These are phyloP conservation scores for Dothidotthia symphoricarpi DNA, from an alignment of 2,329 filamentous ascomycete species.

Conservation along the genomic window DNA sequence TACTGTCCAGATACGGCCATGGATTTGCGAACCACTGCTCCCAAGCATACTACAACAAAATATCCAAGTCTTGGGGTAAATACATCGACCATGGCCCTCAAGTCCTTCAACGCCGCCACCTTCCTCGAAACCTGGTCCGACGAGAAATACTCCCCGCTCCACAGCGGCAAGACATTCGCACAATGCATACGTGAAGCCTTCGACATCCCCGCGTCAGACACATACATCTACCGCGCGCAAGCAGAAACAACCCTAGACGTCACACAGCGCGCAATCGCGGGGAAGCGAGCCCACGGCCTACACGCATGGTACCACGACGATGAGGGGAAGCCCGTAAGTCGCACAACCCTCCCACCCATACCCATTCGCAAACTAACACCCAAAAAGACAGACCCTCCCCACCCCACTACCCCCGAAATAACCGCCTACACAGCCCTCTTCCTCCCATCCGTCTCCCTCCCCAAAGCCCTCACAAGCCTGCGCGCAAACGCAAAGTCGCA, in stretches of 20 bases:
- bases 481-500: slow-evolving; percentile 64
- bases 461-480: slow-evolving; percentile 63
- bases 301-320: slow-evolving; percentile 54
- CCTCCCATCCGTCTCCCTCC: slow-evolving; percentile 57
- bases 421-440: slow-evolving; percentile 68
- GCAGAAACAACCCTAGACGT: slow-evolving; percentile 52
- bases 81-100: slow-evolving; percentile 21
- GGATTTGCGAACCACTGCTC: not conserved
- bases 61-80: no score
- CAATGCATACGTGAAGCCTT: slow-evolving; percentile 51
- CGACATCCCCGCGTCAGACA: slow-evolving; percentile 46
- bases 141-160: slow-evolving; percentile 30
- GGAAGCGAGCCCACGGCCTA: slow-evolving; percentile 48
- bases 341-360: not conserved
- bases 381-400: slow-evolving; percentile 21
- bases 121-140: slow-evolving; percentile 48
- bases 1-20: not conserved
- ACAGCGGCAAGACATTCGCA: slow-evolving; percentile 38
- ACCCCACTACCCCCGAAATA: slow-evolving; percentile 52
- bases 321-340: slow-evolving; percentile 36
- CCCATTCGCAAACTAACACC: slow-evolving; percentile 13
- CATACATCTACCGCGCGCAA: slow-evolving; percentile 53
- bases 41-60: no score
- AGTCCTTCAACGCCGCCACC: slow-evolving; percentile 46
- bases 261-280: slow-evolving; percentile 51